Percentiles rank a stretch among this genome's conserved stretches.
Conservation (phyloP, 805 yeast genomes). For the Ogataea nitratoaversa region DNA sequence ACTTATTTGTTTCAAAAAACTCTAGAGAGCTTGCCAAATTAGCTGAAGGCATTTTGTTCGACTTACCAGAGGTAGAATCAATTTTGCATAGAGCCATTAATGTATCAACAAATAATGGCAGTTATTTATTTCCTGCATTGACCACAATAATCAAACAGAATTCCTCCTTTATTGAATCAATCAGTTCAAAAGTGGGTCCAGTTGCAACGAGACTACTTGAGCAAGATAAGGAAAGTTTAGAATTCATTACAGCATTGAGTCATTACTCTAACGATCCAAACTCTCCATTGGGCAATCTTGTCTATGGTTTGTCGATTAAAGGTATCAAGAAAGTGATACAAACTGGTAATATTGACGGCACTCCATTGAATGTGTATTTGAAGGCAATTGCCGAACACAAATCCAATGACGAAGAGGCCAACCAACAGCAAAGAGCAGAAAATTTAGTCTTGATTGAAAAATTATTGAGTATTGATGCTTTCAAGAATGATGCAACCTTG, state of each 20-base stretch:
- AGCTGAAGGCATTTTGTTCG: not conserved
- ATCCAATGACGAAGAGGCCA: not conserved
- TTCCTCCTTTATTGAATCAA: not conserved
- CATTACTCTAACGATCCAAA: not conserved
- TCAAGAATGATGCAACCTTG: constrained; percentile 30
- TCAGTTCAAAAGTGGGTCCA: not conserved
- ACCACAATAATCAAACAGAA: not conserved
- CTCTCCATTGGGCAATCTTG: not conserved
- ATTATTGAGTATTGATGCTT: constrained; percentile 20
- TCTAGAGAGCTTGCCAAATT: not conserved
- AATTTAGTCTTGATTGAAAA: constrained; percentile 5
- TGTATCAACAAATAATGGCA: not conserved
- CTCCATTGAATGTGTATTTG: constrained; percentile 10
- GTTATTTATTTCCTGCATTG: not conserved
- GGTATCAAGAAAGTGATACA: constrained; percentile 8
- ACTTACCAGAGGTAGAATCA: not conserved
- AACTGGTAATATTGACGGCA: not conserved
- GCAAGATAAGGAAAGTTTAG: constrained; percentile 5
- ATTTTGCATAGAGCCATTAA: not conserved
- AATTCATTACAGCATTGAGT: constrained; percentile 3
- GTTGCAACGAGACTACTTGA: not conserved
- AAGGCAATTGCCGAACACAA: constrained; percentile 5
- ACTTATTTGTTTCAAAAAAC: not conserved
- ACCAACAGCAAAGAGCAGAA: not conserved
- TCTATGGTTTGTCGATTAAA: constrained; percentile 3